Evolutionary conservation across 306 rosid genomes (phyloP).

Genomic region (Calophaca sinica): DNA sequence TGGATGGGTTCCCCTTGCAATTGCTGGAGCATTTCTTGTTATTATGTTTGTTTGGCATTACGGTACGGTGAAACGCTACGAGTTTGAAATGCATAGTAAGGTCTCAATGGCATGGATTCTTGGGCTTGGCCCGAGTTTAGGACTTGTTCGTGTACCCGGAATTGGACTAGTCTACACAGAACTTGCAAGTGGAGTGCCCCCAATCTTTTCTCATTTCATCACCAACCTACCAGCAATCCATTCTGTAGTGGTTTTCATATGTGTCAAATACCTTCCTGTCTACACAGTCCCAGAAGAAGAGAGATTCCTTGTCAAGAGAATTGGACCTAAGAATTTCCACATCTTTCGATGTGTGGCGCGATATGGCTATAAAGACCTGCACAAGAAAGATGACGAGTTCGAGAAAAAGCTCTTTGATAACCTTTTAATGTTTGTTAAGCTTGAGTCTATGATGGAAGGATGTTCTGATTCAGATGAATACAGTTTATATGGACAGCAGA

Average conservation of each 20-base stretch:
- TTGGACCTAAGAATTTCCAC: constrained; percentile 84
- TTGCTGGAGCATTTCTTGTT: constrained; percentile 76
- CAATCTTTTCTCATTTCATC: constrained; percentile 95
- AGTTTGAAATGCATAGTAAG: constrained; percentile 89
- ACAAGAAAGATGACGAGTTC: constrained; percentile 81
- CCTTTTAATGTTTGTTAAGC: constrained; percentile 71
- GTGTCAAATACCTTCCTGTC: constrained; percentile 97
- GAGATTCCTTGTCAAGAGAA: constrained; percentile 85
- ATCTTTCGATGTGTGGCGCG: constrained; percentile 95
- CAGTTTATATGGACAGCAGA: constrained; percentile 65
- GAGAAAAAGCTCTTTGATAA: constrained; percentile 87
- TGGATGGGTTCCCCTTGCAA: constrained; percentile 96
- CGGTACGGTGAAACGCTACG: constrained; percentile 79
- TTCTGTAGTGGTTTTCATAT: constrained; percentile 84
- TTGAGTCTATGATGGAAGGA: constrained; percentile 93
- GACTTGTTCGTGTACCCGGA: constrained; percentile 96
- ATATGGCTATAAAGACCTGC: constrained; percentile 91
- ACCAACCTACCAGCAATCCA: constrained; percentile 98
- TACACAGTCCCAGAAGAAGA: constrained; percentile 94
- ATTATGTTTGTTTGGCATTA: constrained; percentile 96
- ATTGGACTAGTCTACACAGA: constrained; percentile 96
- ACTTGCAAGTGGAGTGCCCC: constrained; percentile 96
- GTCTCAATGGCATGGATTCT: constrained; percentile 99
- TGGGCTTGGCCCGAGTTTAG: constrained; percentile 96
- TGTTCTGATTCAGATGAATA: constrained; percentile 87